A percentile compares a stretch with the other conserved stretches of the same genome.
Conservation (phyloP, 192 early-diverging fungal genomes). For the Dissophora ornata region DNA sequence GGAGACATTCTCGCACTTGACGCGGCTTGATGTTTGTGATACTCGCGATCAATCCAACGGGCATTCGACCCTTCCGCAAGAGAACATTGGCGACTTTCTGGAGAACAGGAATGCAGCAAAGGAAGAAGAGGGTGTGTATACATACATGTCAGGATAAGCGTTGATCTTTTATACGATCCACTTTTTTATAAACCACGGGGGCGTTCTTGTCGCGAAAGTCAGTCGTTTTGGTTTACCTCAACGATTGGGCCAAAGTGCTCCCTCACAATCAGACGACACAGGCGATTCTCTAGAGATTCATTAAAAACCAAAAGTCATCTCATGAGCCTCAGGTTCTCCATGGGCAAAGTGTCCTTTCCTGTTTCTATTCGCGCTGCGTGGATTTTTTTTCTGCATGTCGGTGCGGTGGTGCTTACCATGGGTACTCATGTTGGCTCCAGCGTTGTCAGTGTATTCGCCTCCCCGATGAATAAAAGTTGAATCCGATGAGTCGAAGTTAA, state of each 20-base stretch:
- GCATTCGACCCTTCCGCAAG: slow-evolving; percentile 74
- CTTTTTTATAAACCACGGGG: too few relatives aligned
- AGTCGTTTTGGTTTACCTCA: slow-evolving; percentile 60
- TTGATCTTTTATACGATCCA: too few relatives aligned
- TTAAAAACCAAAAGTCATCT: neutral
- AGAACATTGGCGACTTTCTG: slow-evolving; percentile 73
- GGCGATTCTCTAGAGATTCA: slow-evolving; percentile 26
- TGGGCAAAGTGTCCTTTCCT: too few relatives aligned
- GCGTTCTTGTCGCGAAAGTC: too few relatives aligned
- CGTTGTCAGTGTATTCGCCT: neutral
- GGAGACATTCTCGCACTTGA: slow-evolving; percentile 78
- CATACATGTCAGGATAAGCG: too few relatives aligned
- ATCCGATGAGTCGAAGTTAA: neutral
- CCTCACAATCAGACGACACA: slow-evolving; percentile 66
- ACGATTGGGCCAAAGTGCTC: slow-evolving; percentile 87
- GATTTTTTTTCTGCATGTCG: neutral
- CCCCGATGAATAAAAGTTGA: neutral
- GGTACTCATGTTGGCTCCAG: slow-evolving; percentile 2
- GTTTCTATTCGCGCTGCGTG: too few relatives aligned
- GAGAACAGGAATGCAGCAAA: slow-evolving; percentile 2
- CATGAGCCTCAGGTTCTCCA: too few relatives aligned
- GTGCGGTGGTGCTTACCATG: slow-evolving; percentile 4
- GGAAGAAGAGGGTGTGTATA: too few relatives aligned
- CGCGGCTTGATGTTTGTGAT: slow-evolving; percentile 58
- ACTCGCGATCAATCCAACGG: slow-evolving; percentile 64